Evolutionary conservation across 1,284 basidiomycete genomes (phyloP), one percentile per base, ranked within the genome.

Genomic region (Xerocomus amazonicus): DNA sequence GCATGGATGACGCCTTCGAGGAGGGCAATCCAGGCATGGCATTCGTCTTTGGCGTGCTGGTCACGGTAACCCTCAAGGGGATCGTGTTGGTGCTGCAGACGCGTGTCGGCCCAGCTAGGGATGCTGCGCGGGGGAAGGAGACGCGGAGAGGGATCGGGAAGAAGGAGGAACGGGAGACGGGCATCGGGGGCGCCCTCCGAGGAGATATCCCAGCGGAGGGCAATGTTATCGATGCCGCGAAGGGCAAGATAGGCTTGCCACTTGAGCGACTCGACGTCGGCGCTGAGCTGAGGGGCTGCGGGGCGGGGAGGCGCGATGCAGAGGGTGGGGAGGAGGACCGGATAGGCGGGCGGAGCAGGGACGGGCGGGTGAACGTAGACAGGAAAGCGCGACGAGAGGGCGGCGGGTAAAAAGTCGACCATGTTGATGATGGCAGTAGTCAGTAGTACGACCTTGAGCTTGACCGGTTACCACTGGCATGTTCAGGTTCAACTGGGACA

Each of bases 171-270:
- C 1, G 88, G 88, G 8, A 90, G 74, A 16, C 80, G 73, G 4
- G 73, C 77, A 52, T 80, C 84, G 37, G 87, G 69, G 7, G 79
- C 83, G 28, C 88, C 88, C 49, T 86, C 81, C 16, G 78, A 70
- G 13, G 76, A 64, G 31, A 90, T 72, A 62, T 90, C 83, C 69
- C 79, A 86, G 43, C 84, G 77, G 12, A 89, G 68, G 26, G 67
- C 67, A 43, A 88, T 67, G 57, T 68, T 59, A 16, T 57, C 65
- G 47, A 86, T 62, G 4, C 79, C 80, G 46, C 84, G 79, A 14
- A 91, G 76, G 2, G 87, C 85, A 51, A 91, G 74, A 65, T 87
- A 89, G 0, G 87, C 84, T 65, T 90, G 88, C 87, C 87, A 90
- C 69, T 88, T 90, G 59, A 91, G 76, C 66, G 87, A 90, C 59